Base-by-base conservation (phyloP, 306 rosid species). In the Corylus americana region DNA sequence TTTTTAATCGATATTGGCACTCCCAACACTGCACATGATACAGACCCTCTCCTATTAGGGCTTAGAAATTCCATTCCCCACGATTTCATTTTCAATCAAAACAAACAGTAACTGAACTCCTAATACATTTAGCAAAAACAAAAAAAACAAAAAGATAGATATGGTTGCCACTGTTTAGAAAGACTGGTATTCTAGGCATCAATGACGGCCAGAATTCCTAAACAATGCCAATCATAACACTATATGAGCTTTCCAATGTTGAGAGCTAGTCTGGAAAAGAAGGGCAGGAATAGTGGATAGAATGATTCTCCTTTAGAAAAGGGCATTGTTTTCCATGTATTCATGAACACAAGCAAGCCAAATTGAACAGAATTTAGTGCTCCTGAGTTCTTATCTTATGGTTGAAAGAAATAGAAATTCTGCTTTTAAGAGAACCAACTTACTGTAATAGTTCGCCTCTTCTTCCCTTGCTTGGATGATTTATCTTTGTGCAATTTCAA, bases 391-490 rank as follows among this genome's bases (percentile, higher is more conserved):
- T 39, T 67, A 8, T 39, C 18, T 18, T 42, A 8, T 66, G 31
- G 22, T 6, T 5, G 39, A 25, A 4, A 55, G 48, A 11, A 29
- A 25, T 27, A 45, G 50, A 20, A 59, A 78, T 68, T 78, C 37
- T 71, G 45, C 3, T 45, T 73, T 44, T 22, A 57, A 63, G 70
- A 54, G 16, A 70, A 17, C 31, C 25, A 79, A 88, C 95, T 84
- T 79, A 94, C 98, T 70, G 55, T 91, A 48, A 91, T 90, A 63
- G 97, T 91, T 86, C 98, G 87, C 85, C 98, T 88, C 86, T 94
- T 92, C 86, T 85, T 91, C 85, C 97, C 97, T 75, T 77, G 82
- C 87, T 91, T 92, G 20, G 91, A 81, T 39, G 90, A 77, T 64
- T 78, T 44, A 78, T 86, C 92, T 13, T 74, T 81, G 8, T 75